phyloP scores from a whole-genome alignment of 495 filamentous ascomycete species.

The Astrocystis sublimbata region DNA sequence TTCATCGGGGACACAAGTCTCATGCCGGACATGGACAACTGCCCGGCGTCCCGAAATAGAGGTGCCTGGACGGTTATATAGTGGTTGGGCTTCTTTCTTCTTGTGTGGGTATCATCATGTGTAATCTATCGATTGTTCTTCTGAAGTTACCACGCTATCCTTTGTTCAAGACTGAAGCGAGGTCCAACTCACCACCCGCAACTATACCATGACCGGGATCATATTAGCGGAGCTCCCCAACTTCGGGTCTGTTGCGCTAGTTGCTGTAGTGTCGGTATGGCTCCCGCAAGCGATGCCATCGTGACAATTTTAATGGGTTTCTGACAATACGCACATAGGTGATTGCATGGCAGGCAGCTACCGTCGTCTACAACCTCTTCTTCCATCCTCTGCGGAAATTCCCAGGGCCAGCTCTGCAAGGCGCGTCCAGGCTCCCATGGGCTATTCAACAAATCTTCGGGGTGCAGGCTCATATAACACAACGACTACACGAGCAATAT shows the following conservation, averaged over 20 bases:
- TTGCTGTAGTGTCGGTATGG: constrained; percentile 6
- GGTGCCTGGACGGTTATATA: too few species aligned
- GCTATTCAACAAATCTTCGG: constrained; percentile 24
- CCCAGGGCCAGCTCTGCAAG: constrained; percentile 49
- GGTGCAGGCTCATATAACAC: constrained; percentile 21
- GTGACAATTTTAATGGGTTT: not conserved
- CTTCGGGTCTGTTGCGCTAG: constrained; percentile 5
- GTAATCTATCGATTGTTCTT: too few species aligned
- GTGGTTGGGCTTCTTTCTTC: too few species aligned
- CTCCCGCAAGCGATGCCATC: not conserved
- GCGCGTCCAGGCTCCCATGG: constrained; percentile 24
- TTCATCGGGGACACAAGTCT: too few species aligned
- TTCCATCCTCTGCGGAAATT: constrained; percentile 52
- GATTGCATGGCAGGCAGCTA: constrained; percentile 14
- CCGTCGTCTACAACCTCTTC: constrained; percentile 47
- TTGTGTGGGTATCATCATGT: too few species aligned
- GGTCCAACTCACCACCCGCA: not conserved
- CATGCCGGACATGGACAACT: too few species aligned
- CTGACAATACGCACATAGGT: constrained; percentile 17
- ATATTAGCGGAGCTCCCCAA: constrained; percentile 2
- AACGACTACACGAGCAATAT: constrained; percentile 49
- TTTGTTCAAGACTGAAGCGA: not conserved
- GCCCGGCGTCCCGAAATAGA: too few species aligned
- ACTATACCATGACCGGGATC: constrained; percentile 1
- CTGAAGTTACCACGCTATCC: too few species aligned